Conservation (phyloP, 371 early-diverging fungal genomes). For the Mucor circinelloides region DNA sequence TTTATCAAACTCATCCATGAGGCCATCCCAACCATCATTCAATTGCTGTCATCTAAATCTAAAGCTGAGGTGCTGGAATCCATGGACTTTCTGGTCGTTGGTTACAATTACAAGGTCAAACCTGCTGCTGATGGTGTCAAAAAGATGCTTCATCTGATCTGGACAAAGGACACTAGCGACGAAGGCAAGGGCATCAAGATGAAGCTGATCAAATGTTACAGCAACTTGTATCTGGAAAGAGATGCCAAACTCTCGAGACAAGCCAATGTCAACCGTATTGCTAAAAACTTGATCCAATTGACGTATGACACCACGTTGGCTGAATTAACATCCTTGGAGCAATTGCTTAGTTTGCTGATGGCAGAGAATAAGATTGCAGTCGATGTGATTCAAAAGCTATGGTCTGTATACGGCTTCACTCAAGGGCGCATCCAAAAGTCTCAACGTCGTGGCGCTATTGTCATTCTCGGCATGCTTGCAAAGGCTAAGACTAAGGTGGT, state of each 20-base stretch:
- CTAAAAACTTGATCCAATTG: conserved; percentile 76
- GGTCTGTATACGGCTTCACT: conserved; percentile 83
- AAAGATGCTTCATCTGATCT: conserved; percentile 94
- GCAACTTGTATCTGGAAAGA: conserved; percentile 77
- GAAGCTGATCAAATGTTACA: conserved; percentile 78
- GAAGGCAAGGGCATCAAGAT: conserved; percentile 84
- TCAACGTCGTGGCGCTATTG: conserved; percentile 89
- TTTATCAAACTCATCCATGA: conserved; percentile 81
- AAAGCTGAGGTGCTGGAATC: conserved; percentile 93
- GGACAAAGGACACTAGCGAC: conserved; percentile 86
- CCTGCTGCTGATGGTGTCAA: conserved; percentile 81
- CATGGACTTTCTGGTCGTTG: conserved; percentile 91
- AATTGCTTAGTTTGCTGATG: conserved; percentile 80
- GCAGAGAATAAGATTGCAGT: conserved; percentile 58
- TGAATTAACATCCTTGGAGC: conserved; percentile 93
- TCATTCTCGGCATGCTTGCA: conserved; percentile 91
- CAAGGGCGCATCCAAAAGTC: conserved; percentile 65
- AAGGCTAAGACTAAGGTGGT: conserved; percentile 80
- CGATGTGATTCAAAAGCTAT: conserved; percentile 79
- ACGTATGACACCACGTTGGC: conserved; percentile 87
- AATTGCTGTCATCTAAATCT: conserved; percentile 84
- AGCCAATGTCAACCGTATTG: conserved; percentile 68
- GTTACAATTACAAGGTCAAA: conserved; percentile 83
- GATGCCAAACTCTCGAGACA: conserved; percentile 54
- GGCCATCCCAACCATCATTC: conserved; percentile 74